Base-by-base conservation (phyloP, 768 basidiomycete species). In the Royoungia palumana region DNA sequence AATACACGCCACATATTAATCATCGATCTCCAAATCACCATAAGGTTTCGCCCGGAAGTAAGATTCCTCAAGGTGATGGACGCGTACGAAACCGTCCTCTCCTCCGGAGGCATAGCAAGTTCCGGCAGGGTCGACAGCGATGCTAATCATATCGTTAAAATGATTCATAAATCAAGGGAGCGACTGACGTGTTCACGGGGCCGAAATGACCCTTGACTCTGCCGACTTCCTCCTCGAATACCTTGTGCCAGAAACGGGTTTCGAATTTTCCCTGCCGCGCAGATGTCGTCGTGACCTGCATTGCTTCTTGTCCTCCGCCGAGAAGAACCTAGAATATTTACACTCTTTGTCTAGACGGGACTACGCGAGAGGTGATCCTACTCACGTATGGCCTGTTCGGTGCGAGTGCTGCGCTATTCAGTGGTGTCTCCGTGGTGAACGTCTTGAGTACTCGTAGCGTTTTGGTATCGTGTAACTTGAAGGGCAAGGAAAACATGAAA, bases 141-240 rank as follows among this genome's bases (percentile, higher is more conserved):
- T 87, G 4, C 94, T 98, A 59, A 50, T 52, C 21, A 27, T 43
- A 44, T 10, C 47, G 44, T 56, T 24, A 54, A 50, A 32, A 32
- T 34, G 13, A n/a, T 20, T 22, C 19, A n/a, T 27, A 35, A 11
- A 20, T 17, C 10, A 27, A 41, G 27, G 14, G 43, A 35, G 41
- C 13, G 19, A 82, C 92, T 58, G 61, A 96, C 94, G 93, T 94
- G 70, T 95, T 94, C 70, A 94, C 85, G 36, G 93, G 92, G 9
- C 92, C 92, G 63, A 98, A 99, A 69, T 98, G 95, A 12, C 96
- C 96, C 67, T 94, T 94, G 36, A 99, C 94, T 11, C 94, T 83
- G 16, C 95, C 94, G 46, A 98, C 87, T 67, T 98, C 95, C 74
- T 96, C 94, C 70, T 95, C 94, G 59, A 95, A 89, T 32, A 95